Evolutionary conservation across 352 stramenopile genomes (phyloP).

Genomic region (Globisporangium cylindrosporum): DNA sequence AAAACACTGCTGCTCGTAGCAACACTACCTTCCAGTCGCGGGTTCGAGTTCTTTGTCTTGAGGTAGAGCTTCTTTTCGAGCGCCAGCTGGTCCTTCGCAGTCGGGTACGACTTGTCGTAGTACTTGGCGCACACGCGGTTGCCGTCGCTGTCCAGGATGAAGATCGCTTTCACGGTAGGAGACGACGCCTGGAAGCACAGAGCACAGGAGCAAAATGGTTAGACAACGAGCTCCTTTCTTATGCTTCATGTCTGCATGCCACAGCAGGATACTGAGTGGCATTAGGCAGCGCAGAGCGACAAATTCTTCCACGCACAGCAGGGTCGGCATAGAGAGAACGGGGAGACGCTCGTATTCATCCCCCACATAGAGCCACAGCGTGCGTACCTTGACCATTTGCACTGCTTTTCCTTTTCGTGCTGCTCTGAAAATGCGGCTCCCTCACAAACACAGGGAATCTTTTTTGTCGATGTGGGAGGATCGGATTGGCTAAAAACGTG

Average conservation of each 20-base stretch:
- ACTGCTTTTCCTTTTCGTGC: not conserved
- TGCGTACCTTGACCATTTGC: constrained; percentile 65
- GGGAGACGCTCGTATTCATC: no score
- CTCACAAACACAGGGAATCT: constrained; percentile 6
- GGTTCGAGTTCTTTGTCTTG: constrained; percentile 89
- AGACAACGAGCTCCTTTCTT: not conserved
- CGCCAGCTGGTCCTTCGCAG: constrained; percentile 80
- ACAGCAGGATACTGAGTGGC: not conserved
- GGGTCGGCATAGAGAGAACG: no score
- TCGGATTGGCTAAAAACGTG: constrained; percentile 50
- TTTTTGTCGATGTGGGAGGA: constrained; percentile 43
- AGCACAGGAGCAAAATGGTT: not conserved
- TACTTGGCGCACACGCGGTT: constrained; percentile 91
- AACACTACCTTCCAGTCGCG: constrained; percentile 69
- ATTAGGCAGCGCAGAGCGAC: not conserved
- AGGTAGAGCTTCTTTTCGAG: constrained; percentile 90
- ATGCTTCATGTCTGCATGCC: no score
- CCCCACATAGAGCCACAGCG: not conserved
- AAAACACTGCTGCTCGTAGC: not conserved
- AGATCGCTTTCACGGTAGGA: constrained; percentile 86
- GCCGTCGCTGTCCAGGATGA: constrained; percentile 85
- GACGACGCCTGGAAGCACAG: constrained; percentile 40
- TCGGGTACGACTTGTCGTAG: constrained; percentile 88
- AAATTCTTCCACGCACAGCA: not conserved
- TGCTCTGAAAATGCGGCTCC: constrained; percentile 11